A percentile compares a stretch with the other conserved stretches of the same genome.
Conservation (phyloP, 768 basidiomycete species). For the Tulasnella calospora region DNA sequence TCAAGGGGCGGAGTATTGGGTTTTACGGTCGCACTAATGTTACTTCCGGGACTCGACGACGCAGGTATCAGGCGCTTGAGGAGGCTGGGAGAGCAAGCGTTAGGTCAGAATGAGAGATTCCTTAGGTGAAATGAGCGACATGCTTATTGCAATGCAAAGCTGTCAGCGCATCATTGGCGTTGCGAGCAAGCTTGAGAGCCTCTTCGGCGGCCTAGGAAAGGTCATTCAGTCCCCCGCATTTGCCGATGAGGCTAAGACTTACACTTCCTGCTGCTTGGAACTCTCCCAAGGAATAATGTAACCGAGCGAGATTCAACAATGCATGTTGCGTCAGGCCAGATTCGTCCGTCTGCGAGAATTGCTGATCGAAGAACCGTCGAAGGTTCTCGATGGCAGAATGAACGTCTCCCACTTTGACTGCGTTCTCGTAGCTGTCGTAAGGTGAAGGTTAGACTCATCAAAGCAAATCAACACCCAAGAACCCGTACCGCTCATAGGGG, state of each 20-base stretch:
- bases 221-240: constrained; percentile 18
- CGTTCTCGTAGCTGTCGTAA: constrained; percentile 58
- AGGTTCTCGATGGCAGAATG: constrained; percentile 64
- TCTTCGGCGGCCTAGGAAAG: constrained; percentile 58
- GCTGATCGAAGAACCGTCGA: constrained; percentile 77
- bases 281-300: constrained; percentile 71
- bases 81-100: constrained; percentile 44
- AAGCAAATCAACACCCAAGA: constrained; percentile 31
- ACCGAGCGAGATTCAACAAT: constrained; percentile 66
- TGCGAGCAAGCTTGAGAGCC: constrained; percentile 72
- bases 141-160: constrained; percentile 78
- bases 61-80: constrained; percentile 62
- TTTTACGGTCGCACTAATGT: constrained; percentile 47
- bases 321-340: constrained; percentile 83
- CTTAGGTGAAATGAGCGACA: constrained; percentile 22
- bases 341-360: constrained; percentile 72
- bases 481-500: constrained; percentile 51
- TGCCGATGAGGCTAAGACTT: constrained; percentile 17
- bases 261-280: constrained; percentile 65
- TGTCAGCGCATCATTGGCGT: constrained; percentile 62
- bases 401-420: constrained; percentile 61
- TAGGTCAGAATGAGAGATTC: neutral
- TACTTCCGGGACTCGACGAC: neutral
- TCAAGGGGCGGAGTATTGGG: constrained; percentile 71
- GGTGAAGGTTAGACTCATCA: neutral